Evolutionary conservation across 495 filamentous ascomycete species (phyloP), one percentile per base, ranked within the genome.

Genomic region (Trichoderma gamsii): DNA sequence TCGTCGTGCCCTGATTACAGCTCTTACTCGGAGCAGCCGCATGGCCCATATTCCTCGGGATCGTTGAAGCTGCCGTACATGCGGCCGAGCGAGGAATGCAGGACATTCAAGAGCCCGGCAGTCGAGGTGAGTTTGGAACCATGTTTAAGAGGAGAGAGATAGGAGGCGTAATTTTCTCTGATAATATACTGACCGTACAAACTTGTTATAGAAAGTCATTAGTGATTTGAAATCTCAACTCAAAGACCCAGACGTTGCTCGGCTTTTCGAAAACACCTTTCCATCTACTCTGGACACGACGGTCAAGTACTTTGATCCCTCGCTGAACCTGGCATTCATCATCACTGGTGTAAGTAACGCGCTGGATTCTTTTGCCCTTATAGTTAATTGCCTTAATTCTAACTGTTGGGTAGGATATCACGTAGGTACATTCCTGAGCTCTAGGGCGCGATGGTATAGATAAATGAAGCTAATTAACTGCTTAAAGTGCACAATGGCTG

Each of bases 211-310:
- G 56, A 61, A 61, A 61, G 56, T 61, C 25, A 80, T 90, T 66
- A 67, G 73, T 59, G 77, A 81, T 29, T 79, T 87, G 75, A 68
- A 81, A 25, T 66, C 69, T 9, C 70, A 77, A 61, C 87, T 90
- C 69, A 75, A 77, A 27, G 87, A 90, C 72, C 87, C 88, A 5
- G 88, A 91, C 75, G 80, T 90, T 11, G 83, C 79, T 73, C 84
- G 86, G 7, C 79, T 91, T 23, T 91, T 90, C 73, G 72, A 84
- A 68, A 90, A 91, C 71, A 75, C 81, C 4, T 90, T 83, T 69
- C 87, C 88, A 0, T 89, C 89, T 75, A 88, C 87, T 1, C 76
- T 91, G 64, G 88, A 90, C 71, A 91, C 88, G 5, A 86, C 88
- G 2, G 81, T 91, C 68, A 82, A 80, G 64, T 90, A 27, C 59